Base-by-base conservation (phyloP, 306 rosid species). In the Gleditsia sinensis region DNA sequence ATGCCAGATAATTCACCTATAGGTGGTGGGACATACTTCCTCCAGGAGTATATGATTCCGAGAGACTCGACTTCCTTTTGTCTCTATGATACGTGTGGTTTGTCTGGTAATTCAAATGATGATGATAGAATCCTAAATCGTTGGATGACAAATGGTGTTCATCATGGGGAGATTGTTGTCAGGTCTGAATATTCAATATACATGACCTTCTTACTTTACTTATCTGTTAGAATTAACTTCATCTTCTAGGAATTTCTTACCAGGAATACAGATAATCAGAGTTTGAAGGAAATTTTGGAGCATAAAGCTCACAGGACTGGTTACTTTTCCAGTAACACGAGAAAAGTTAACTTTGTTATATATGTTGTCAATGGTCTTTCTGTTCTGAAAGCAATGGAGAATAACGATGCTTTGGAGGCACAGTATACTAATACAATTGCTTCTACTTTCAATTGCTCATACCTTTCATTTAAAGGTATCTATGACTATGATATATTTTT, bases 121-220 rank as follows among this genome's bases (percentile, higher is more conserved):
- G 84, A 91, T 75, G 55, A 58, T 33, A 69, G 65, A 80, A 80
- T 79, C 67, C 64, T 94, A 45, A 74, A 81, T 80, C 69, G 56
- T 37, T 94, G 96, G 98, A 91, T 94, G 92, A 87, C 84, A 12
- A 72, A 86, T 62, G 98, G 98, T 53, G 96, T 94, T 81, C 67
- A 53, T 43, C 76, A 85, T 49, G 94, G 97, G 79, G 86, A 88
- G 81, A 88, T 81, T 76, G 85, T 87, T 68, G n/a, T 76, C 67
- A 91, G 97, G 98, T 91, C 75, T 81, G 79, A 74, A 75, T 53
- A 71, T 45, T 84, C 55, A 50, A 59, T 37, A 32, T 55, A 20
- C n/a, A 56, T 67, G 74, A 28, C 72, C 54, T 81, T 77, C 48
- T 23, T 30, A 2, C 7, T 16, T 67, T n/a, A 45, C 72, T 76